Evolutionary conservation across 208 protist species (phyloP).

Genomic region (Crithidia mellificae): DNA sequence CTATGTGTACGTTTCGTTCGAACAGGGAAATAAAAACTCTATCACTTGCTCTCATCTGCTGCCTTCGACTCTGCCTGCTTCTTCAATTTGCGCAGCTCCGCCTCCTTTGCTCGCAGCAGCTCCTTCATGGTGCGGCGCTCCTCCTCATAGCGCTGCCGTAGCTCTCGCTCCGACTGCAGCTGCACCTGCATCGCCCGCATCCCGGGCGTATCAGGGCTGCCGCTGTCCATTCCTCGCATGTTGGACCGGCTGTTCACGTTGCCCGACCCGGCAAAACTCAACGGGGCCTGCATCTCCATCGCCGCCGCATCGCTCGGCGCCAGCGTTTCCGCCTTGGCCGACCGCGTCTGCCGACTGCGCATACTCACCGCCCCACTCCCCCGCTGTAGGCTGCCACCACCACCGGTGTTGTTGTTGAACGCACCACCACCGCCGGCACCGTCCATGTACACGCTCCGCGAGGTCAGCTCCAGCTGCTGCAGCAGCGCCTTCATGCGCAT

Average conservation of each 20-base stretch:
- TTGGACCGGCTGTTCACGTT: not conserved
- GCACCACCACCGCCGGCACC: not conserved
- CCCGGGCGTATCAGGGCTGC: not conserved
- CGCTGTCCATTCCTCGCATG: not conserved
- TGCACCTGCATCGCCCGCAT: conserved; percentile 17
- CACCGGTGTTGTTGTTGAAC: not conserved
- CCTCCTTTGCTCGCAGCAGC: conserved; percentile 7
- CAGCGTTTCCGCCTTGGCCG: conserved; percentile 8
- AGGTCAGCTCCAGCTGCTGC: conserved; percentile 52
- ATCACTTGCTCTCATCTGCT: not conserved
- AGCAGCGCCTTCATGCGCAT: conserved; percentile 45
- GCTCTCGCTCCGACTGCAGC: conserved; percentile 11
- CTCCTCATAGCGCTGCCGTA: conserved; percentile 19
- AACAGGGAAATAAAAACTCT: too few relatives aligned
- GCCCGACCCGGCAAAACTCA: not conserved
- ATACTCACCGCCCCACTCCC: not conserved
- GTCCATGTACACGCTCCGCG: conserved; percentile 12
- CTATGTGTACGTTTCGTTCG: too few relatives aligned
- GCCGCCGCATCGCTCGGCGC: conserved; percentile 5
- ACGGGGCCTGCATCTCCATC: conserved; percentile 2
- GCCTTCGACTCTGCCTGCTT: not conserved
- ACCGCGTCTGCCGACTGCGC: conserved; percentile 13
- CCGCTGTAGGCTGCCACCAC: not conserved
- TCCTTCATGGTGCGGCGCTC: conserved; percentile 3
- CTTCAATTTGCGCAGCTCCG: conserved; percentile 17